These are phyloP conservation scores for Neofusicoccum kwambonambiense DNA, from an alignment of 2,329 filamentous ascomycete species.

Conservation along the genomic window DNA sequence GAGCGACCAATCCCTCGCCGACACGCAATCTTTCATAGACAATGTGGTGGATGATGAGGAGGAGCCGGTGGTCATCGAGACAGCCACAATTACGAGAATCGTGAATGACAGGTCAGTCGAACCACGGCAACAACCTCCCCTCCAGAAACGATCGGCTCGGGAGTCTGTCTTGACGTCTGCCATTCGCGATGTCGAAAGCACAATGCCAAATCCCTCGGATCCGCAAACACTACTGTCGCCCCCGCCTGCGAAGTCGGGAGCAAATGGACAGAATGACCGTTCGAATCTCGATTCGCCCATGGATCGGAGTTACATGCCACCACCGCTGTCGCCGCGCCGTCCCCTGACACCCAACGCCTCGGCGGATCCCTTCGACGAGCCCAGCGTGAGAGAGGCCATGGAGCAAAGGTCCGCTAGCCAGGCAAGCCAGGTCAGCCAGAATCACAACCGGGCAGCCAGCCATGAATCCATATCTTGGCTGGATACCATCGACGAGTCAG, in stretches of 20 bases:
- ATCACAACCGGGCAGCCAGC: constrained; percentile 57
- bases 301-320: constrained; percentile 64
- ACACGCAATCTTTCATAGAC: constrained; percentile 33
- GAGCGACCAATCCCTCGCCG: constrained; percentile 55
- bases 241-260: constrained; percentile 31
- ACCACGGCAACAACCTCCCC: constrained; percentile 14
- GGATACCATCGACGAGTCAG: constrained; percentile 91
- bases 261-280: constrained; percentile 7
- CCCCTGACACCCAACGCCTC: constrained; percentile 46
- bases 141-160: constrained; percentile 19
- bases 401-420: constrained; percentile 8
- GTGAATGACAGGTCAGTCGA: constrained; percentile 42
- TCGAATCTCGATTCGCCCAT: constrained; percentile 46
- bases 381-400: constrained; percentile 22
- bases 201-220: constrained; percentile 28
- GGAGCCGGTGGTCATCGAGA: constrained; percentile 49
- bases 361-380: constrained; percentile 24
- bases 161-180: constrained; percentile 43
- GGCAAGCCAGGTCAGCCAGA: constrained; percentile 10
- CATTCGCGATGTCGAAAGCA: constrained; percentile 42
- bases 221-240: constrained; percentile 33
- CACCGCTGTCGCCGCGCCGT: constrained; percentile 67
- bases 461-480: constrained; percentile 87
- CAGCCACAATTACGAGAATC: constrained; percentile 54
- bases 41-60: constrained; percentile 35